Evolutionary conservation across 2,329 filamentous ascomycete genomes (phyloP).

Genomic region (Diaporthe longicolla): DNA sequence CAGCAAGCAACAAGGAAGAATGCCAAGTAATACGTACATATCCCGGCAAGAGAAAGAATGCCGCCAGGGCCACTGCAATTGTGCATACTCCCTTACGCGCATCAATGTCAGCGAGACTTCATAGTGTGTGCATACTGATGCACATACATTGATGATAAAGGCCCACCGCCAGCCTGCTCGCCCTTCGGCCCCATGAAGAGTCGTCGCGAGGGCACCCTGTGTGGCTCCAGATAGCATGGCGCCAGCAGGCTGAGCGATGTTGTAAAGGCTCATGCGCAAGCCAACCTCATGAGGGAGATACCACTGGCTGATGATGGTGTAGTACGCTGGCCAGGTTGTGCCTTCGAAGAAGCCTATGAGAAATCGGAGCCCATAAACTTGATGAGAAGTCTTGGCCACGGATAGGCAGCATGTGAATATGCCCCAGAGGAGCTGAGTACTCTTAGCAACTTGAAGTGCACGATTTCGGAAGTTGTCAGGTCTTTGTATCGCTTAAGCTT

Average conservation of each 20-base stretch:
- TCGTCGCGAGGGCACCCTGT: slow-evolving; percentile 35
- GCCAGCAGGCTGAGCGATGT: slow-evolving; percentile 38
- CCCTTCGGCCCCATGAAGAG: slow-evolving; percentile 29
- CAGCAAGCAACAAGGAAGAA: too few relatives aligned
- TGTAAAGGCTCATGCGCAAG: slow-evolving; percentile 36
- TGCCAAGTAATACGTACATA: not conserved
- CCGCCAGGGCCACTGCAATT: slow-evolving; percentile 13
- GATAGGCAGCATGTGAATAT: slow-evolving; percentile 36
- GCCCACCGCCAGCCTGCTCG: slow-evolving; percentile 38
- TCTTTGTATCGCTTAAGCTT: not conserved
- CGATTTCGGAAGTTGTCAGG: fast-evolving
- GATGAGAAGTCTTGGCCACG: slow-evolving; percentile 2
- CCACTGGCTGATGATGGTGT: slow-evolving; percentile 38
- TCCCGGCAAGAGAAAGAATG: slow-evolving; percentile 33
- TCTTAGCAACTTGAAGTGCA: too few relatives aligned
- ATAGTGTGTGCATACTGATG: too few relatives aligned
- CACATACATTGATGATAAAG: slow-evolving; percentile 30
- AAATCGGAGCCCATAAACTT: slow-evolving; percentile 36
- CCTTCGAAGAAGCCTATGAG: slow-evolving; percentile 39
- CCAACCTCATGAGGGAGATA: slow-evolving; percentile 36
- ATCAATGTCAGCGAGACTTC: too few relatives aligned
- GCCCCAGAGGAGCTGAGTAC: slow-evolving; percentile 21
- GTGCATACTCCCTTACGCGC: slow-evolving; percentile 29
- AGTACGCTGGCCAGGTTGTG: slow-evolving; percentile 33
- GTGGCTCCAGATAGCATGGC: slow-evolving; percentile 35